Percentiles rank a stretch among this genome's conserved stretches.
These are phyloP conservation scores for Ophiosphaerella narmari DNA, from an alignment of 2,329 filamentous ascomycete species.

Conservation along the genomic window DNA sequence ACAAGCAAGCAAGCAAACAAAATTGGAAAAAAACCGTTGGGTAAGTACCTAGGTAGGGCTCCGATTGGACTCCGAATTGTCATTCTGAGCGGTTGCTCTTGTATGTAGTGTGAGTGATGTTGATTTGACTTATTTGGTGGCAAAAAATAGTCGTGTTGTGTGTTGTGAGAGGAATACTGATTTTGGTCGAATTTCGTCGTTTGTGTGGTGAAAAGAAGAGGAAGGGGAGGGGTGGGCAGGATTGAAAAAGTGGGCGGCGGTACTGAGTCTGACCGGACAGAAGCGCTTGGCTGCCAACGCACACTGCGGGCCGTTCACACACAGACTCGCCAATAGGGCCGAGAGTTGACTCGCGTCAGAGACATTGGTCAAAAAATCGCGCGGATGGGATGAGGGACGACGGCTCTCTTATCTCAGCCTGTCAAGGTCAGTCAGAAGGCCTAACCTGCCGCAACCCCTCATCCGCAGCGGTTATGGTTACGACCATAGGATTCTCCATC, in stretches of 20 bases:
- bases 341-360: conserved; percentile 20
- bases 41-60: conserved; percentile 51
- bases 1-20: conserved; percentile 30
- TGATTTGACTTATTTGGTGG: conserved; percentile 1
- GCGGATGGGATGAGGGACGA: conserved; percentile 29
- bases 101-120: conserved; percentile 14
- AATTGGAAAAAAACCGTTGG: conserved; percentile 41
- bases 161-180: conserved; percentile 10
- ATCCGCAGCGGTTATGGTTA: conserved; percentile 22
- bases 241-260: conserved; percentile 30
- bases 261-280: conserved; percentile 35
- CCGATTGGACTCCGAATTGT: conserved; percentile 50
- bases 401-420: conserved; percentile 41
- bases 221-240: conserved; percentile 30
- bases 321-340: conserved; percentile 21
- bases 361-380: conserved; percentile 39
- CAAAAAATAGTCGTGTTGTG: conserved; percentile 7
- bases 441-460: conserved; percentile 20
- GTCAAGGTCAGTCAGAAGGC: conserved; percentile 18
- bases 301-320: conserved; percentile 37
- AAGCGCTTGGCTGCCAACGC: conserved; percentile 44
- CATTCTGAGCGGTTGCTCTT: conserved; percentile 50
- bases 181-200: conserved; percentile 17
- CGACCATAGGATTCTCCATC: conserved; percentile 18
- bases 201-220: conserved; percentile 29